Percentiles rank a stretch among this genome's conserved stretches.
These are phyloP conservation scores for Athelia psychrophila DNA, from an alignment of 1,284 basidiomycete species.

Conservation along the genomic window DNA sequence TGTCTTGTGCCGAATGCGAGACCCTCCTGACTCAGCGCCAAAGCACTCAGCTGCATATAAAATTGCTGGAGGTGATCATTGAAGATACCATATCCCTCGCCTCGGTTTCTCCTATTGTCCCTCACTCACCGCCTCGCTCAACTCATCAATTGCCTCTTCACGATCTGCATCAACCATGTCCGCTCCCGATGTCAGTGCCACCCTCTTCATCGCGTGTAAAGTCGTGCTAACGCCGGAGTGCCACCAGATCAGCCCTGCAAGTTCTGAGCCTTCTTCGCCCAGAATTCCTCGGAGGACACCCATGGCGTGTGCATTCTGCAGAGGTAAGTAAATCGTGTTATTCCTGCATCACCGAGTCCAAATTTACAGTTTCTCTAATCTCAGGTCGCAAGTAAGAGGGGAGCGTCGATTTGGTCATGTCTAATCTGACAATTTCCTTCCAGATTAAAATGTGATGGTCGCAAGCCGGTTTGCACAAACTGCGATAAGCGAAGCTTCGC, in stretches of 20 bases:
- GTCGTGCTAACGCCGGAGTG: neutral
- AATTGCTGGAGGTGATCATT: neutral
- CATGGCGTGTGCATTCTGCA: constrained; percentile 59
- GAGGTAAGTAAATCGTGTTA: constrained; percentile 33
- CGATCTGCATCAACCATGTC: neutral
- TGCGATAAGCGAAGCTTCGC: constrained; percentile 47
- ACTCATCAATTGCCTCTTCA: neutral
- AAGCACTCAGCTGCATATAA: neutral
- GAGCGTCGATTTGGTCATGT: too few species aligned
- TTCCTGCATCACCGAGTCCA: neutral
- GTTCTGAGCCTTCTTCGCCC: constrained; percentile 14
- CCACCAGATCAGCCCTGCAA: neutral
- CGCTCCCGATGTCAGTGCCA: neutral
- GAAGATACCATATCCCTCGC: neutral
- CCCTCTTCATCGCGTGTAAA: neutral
- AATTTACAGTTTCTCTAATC: too few species aligned
- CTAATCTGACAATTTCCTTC: too few species aligned
- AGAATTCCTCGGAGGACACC: constrained; percentile 47
- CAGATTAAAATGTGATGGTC: constrained; percentile 53
- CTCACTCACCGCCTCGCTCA: too few species aligned
- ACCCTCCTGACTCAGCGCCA: too few species aligned
- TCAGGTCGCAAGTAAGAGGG: constrained; percentile 41
- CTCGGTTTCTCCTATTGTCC: neutral
- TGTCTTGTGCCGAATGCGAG: too few species aligned
- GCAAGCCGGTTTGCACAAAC: constrained; percentile 49